A percentile compares a stretch with the other conserved stretches of the same genome.
Conservation (phyloP, 306 rosid species). For the Begonia masoniana region DNA sequence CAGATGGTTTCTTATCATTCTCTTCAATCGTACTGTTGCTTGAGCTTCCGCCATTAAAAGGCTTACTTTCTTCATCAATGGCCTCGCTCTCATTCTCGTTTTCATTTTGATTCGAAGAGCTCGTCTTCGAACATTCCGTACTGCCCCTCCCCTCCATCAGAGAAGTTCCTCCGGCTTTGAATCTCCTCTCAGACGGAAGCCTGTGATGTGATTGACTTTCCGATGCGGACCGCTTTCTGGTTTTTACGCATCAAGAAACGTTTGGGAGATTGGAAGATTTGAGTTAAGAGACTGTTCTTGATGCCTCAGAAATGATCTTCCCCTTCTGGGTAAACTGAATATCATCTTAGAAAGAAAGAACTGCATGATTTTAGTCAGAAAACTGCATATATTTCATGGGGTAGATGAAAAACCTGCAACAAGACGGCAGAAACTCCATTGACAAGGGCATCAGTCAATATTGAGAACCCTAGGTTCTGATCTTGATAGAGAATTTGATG, state of each 20-base stretch:
- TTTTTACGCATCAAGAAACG: background rate
- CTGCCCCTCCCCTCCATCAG: slow-evolving; percentile 26
- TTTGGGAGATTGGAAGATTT: no score
- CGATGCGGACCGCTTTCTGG: background rate
- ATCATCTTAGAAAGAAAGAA: no score
- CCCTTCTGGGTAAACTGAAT: no score
- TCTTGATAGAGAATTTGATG: no score
- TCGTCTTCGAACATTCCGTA: slow-evolving; percentile 50
- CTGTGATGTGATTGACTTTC: slow-evolving; percentile 9
- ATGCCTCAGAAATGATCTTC: background rate
- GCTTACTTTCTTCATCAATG: slow-evolving; percentile 21
- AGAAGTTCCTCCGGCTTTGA: slow-evolving; percentile 2
- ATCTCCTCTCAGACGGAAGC: background rate
- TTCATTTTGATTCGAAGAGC: slow-evolving; percentile 14
- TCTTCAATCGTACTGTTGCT: slow-evolving; percentile 92
- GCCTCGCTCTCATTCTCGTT: background rate
- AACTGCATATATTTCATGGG: no score
- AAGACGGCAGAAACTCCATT: no score
- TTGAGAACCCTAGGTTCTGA: no score
- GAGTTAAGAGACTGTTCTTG: background rate
- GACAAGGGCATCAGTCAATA: no score
- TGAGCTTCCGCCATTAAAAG: slow-evolving; percentile 59
- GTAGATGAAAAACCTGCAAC: no score
- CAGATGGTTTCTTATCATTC: slow-evolving; percentile 38
- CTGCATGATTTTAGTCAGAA: no score